Evolutionary conservation across 768 basidiomycete species (phyloP), one percentile per base, ranked within the genome.

Genomic region (Kwoniella bestiolae): DNA sequence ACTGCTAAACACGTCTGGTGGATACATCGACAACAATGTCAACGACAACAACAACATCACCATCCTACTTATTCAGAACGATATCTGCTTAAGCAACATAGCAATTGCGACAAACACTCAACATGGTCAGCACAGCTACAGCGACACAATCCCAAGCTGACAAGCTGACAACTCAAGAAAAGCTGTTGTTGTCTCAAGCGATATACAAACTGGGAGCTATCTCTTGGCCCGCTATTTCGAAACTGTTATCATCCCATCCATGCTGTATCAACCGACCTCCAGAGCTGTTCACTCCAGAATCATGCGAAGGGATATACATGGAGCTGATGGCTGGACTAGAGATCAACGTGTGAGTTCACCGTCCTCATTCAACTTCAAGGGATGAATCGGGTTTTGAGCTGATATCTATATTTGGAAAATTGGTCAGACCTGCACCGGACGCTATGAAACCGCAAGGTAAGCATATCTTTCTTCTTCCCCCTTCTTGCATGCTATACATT

Each of bases 141-240:
- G 9, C 49, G 35, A 14, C 25, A 23, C 61, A 26, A 18, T 49
- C 49, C 16, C 63, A 61, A 44, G 31, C 26, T n/a, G 56, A 53
- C 26, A 62, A 53, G 23, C 65, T 73, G 16, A 70, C 69, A 3
- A 65, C 67, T 2, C 73, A 90, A 58, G 92, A 94, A 82, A 84
- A 86, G 62, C 88, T 96, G 55, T 82, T 96, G 29, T 85, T 95
- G 53, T 87, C 92, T 1, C 94, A 96, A 81, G 88, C 91, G 0
- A 88, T 91, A 46, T 91, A 91, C 81, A 91, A 94, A 76, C 84
- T 89, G 61, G 92, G 93, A 12, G 77, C 79, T 16, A 57, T 69
- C 18, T 67, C 74, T 56, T 94, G 93, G 93, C 74, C 84, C 35
- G 79, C 84, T 5, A 86, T 94, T 8, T 85, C 90, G 23, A 85